Base-by-base conservation (phyloP, 2,329 filamentous ascomycete genomes). In the Atkinsonella hypoxylon region DNA sequence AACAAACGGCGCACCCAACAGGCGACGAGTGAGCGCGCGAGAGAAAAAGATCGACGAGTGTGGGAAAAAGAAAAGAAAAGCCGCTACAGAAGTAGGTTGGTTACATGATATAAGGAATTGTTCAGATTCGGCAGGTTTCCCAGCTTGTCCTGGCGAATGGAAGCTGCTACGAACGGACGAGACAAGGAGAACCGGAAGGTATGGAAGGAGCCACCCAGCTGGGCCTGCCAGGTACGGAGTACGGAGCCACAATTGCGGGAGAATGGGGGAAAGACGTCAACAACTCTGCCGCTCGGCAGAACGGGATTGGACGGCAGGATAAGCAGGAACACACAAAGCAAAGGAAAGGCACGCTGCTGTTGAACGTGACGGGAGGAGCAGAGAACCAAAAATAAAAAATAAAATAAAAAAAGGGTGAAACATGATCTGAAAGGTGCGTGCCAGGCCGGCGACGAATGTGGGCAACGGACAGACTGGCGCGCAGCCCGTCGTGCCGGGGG, bases 401-500 rank as follows among this genome's bases (percentile, higher is more conserved):
- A 41, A 40, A 45, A 40, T 51, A 45, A 51, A 48, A 51, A 40
- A 48, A 31, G 40, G 32, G 45, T 48, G 45, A 36, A 20, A 36
- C 44, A 44, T 26, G 42, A 17, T 46, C 22, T 46, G 17, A 41
- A 5, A n/a, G 18, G 2, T 41, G 18, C 39, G 39, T 41, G 39
- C 39, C 39, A 41, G 39, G 39, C 7, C n/a, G 39, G 18, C 39
- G 39, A 31, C 42, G 34, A 40, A 38, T 36, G 18, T 26, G 45
- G 45, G 43, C 32, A 39, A 11, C 17, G 5, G 18, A 7, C 13
- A 18, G 31, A 46, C 44, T 26, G 32, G 31, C 30, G 30, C 44
- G 32, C 20, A 46, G n/a, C 20, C 15, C 31, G 20, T 15, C 42
- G 31, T 45, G 42, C 15, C 42, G 34, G 7, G 26, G 34, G 15